Conservation (phyloP, 108 stramenopile genomes). For the Nannochloropsis granulata region DNA sequence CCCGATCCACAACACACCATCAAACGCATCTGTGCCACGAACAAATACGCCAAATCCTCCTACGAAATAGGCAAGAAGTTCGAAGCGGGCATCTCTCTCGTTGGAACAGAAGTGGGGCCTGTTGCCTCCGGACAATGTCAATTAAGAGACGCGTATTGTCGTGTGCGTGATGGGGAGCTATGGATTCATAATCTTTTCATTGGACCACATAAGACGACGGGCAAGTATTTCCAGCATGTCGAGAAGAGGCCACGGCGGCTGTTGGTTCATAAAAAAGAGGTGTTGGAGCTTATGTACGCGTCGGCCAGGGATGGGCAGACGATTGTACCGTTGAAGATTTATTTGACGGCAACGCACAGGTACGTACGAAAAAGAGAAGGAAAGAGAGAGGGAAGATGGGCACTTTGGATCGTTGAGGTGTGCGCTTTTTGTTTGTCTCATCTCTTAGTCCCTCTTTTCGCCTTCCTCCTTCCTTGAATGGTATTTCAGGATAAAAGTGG, state of each 20-base stretch:
- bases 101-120: neutral
- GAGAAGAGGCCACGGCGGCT: neutral
- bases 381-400: too few species aligned
- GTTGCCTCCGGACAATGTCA: neutral
- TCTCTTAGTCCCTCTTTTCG: too few species aligned
- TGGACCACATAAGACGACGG: neutral
- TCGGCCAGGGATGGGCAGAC: neutral
- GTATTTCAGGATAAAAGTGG: neutral
- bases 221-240: neutral
- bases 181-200: neutral
- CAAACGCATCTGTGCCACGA: neutral
- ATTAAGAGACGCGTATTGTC: neutral
- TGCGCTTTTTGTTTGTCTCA: too few species aligned
- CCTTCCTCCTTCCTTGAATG: too few species aligned
- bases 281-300: neutral
- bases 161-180: neutral
- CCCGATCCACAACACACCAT: neutral
- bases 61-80: neutral
- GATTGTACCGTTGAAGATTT: neutral
- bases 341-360: neutral
- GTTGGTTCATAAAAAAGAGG: neutral
- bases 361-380: too few species aligned
- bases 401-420: too few species aligned
- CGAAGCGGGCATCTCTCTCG: neutral
- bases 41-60: neutral